Conservation (phyloP, 2,329 filamentous ascomycete species). For the Aspergillus uvarum region DNA sequence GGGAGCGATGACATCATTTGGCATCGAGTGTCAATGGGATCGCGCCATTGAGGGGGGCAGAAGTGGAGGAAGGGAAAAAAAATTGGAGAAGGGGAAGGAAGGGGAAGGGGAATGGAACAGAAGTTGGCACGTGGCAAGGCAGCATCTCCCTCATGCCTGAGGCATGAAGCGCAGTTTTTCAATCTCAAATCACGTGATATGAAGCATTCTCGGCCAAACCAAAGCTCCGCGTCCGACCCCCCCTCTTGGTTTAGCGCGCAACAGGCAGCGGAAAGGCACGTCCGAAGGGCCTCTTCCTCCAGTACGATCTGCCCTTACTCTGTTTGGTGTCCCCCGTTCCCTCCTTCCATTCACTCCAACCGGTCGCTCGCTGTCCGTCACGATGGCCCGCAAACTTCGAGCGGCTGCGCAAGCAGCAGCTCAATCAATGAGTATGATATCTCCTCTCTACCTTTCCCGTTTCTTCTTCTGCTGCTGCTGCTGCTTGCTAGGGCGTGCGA, state of each 20-base stretch:
- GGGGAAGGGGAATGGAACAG: neutral
- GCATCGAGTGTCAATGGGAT: slow-evolving; percentile 3
- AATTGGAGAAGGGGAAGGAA: neutral
- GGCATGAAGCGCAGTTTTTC: neutral
- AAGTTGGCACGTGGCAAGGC: neutral
- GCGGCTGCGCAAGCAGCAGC: slow-evolving; percentile 49
- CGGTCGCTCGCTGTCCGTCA: slow-evolving; percentile 6
- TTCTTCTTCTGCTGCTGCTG: slow-evolving; percentile 1
- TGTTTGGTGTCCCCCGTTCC: slow-evolving; percentile 11
- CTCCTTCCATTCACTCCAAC: neutral
- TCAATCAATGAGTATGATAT: slow-evolving; percentile 44
- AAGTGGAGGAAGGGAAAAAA: neutral
- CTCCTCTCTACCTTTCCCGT: neutral
- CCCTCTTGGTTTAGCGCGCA: neutral
- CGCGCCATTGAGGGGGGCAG: neutral
- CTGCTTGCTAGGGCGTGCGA: neutral
- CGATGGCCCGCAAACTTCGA: slow-evolving; percentile 47
- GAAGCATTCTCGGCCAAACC: slow-evolving; percentile 6
- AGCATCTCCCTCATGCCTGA: neutral
- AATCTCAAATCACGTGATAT: slow-evolving; percentile 8
- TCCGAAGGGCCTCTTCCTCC: slow-evolving; percentile 12
- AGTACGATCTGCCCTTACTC: slow-evolving; percentile 4
- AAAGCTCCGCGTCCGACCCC: neutral
- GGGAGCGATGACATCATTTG: slow-evolving; percentile 11
- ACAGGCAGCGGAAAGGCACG: slow-evolving; percentile 11